These are phyloP conservation scores for Chlorophyllum brunneum DNA, from an alignment of 768 basidiomycete genomes.

Conservation along the genomic window DNA sequence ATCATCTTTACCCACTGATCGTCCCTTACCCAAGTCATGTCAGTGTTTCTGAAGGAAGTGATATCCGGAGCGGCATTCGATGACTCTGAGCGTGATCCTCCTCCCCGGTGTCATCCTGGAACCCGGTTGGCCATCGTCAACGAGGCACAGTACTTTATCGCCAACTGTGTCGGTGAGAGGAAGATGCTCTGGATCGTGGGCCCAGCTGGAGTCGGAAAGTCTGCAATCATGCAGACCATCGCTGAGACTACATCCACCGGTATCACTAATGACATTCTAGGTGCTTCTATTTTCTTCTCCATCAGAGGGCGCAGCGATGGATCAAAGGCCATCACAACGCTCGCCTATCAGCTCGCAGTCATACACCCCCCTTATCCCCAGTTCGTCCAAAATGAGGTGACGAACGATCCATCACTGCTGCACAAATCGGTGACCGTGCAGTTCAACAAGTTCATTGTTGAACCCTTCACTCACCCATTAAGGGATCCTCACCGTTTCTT, in stretches of 20 bases:
- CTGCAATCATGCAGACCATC: background rate
- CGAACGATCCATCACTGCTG: conserved; percentile 7
- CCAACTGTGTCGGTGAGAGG: background rate
- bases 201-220: background rate
- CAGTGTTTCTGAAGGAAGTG: background rate
- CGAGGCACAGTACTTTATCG: background rate
- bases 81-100: no score
- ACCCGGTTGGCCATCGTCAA: background rate
- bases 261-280: background rate
- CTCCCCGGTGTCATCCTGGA: background rate
- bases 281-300: background rate
- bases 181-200: background rate
- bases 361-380: background rate
- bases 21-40: no score
- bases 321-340: conserved; percentile 5
- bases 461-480: conserved; percentile 5
- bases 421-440: conserved; percentile 12
- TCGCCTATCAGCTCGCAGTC: conserved; percentile 20
- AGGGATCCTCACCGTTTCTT: background rate
- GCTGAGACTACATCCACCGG: background rate
- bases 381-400: conserved; percentile 11
- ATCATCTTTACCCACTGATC: no score
- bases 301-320: background rate
- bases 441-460: conserved; percentile 12
- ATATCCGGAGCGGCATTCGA: background rate